Percentiles rank a stretch among this genome's conserved stretches.
Evolutionary conservation across 148 eudicot genomes (phyloP).

Genomic region (Chenopodium formosanum): DNA sequence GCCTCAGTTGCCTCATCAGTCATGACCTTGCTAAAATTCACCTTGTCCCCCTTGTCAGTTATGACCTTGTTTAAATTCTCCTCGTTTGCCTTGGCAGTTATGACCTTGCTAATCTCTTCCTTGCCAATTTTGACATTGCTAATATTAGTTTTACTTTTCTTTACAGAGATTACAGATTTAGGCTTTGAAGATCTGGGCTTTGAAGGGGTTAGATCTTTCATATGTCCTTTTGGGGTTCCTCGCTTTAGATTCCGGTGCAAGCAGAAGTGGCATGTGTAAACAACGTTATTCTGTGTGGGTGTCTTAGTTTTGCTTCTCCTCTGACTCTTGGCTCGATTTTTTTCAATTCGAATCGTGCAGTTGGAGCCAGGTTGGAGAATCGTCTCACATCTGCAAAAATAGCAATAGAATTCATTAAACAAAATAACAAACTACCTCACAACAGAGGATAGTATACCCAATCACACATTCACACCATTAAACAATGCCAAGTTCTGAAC

Average conservation of each 20-base stretch:
- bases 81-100: too few relatives aligned
- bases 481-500: not conserved
- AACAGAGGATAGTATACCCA: not conserved
- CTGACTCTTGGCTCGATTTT: slow-evolving; percentile 42
- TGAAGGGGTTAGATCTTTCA: slow-evolving; percentile 54
- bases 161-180: slow-evolving; percentile 16
- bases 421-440: not conserved
- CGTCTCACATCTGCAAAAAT: slow-evolving; percentile 67
- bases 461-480: not conserved
- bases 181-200: slow-evolving; percentile 29
- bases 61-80: too few relatives aligned
- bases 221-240: slow-evolving; percentile 73
- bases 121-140: too few relatives aligned
- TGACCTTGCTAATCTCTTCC: too few relatives aligned
- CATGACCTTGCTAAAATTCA: slow-evolving; percentile 4
- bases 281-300: slow-evolving; percentile 50
- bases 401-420: not conserved
- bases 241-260: slow-evolving; percentile 59
- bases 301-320: slow-evolving; percentile 34
- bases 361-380: slow-evolving; percentile 78
- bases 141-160: not conserved
- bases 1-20: slow-evolving; percentile 17
- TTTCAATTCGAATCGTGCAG: slow-evolving; percentile 76
- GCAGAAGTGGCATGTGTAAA: slow-evolving; percentile 78
- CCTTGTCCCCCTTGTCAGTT: slow-evolving; percentile 13